Base-by-base conservation (phyloP, 352 stramenopile genomes). In the Detonula confervacea region DNA sequence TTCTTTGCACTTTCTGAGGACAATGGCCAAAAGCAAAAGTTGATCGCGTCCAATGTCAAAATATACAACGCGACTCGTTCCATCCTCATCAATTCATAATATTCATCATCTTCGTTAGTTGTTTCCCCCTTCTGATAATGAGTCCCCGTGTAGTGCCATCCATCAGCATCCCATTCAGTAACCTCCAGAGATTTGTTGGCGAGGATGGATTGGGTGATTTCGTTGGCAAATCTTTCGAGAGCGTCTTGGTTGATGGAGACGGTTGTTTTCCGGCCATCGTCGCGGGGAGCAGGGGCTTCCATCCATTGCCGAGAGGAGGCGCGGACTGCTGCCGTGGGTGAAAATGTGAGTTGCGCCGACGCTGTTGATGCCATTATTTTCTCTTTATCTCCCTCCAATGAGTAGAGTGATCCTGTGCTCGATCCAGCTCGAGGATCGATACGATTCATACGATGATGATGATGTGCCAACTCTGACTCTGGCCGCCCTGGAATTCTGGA, bases 1-100 rank as follows among this genome's bases (percentile, higher is more conserved):
- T 73, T 11, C 33, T 54, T 44, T 37, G 51, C 37, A 14, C 55
- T 37, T 18, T 73, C 27, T 25, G 46, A n/a, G 35, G 60, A 60
- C 20, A 56, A 22, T 7, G 89, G 89, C 89, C 89, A 94, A 73
- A 94, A 94, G 46, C 89, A 94, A 84, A 94, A 94, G 60, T 94
- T 94, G 33, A 94, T 92, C 51, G 87, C 83, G 85, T 94, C 89
- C 68, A 94, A 67, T 8, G 84, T 80, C 44, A 94, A 71, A 35
- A 94, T 81, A 60, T 93, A 94, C 0, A 93, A 56, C 14, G 81
- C 83, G 12, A 92, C 77, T 46, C 88, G 73, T 66, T 92, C 86
- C 60, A 85, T 76, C 33, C 80, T 78, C 70, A 82, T 67, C 11
- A 62, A 39, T 64, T 86, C 71, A 51, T 64, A 55, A 44, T 56